phyloP scores from a whole-genome alignment of 371 early-diverging fungal species.

The Zancudomyces culisetae region DNA sequence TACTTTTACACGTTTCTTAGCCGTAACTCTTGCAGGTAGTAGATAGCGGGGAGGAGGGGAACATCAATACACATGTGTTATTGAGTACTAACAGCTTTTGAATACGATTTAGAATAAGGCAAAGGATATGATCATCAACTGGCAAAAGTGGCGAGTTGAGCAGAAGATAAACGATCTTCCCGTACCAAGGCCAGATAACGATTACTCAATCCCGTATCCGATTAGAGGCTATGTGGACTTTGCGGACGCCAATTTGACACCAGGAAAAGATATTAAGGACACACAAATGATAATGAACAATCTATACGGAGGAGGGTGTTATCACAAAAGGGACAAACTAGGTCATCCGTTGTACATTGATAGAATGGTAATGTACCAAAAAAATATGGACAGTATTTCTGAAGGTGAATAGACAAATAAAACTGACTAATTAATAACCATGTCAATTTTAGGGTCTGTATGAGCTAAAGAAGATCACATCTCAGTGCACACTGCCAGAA shows the following conservation, averaged over 20 bases:
- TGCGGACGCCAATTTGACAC: slow-evolving; percentile 43
- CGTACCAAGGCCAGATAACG: slow-evolving; percentile 37
- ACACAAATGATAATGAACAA: slow-evolving; percentile 39
- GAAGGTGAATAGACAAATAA: not conserved
- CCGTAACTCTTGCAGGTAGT: not conserved
- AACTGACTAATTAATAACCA: slow-evolving; percentile 7
- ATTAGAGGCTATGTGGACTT: slow-evolving; percentile 47
- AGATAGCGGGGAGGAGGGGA: not conserved
- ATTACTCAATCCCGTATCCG: slow-evolving; percentile 44
- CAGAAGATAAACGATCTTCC: slow-evolving; percentile 47
- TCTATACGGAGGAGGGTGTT: slow-evolving; percentile 59
- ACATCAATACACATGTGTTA: not conserved
- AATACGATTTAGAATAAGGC: slow-evolving; percentile 30
- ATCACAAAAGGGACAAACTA: slow-evolving; percentile 62
- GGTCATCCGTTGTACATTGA: slow-evolving; percentile 69
- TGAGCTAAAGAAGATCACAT: slow-evolving; percentile 49
- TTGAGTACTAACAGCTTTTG: not conserved
- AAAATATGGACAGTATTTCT: no score
- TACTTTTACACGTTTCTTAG: not conserved
- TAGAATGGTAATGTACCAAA: slow-evolving; percentile 48
- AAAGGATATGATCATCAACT: slow-evolving; percentile 39
- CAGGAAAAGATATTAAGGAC: slow-evolving; percentile 37
- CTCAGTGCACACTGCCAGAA: slow-evolving; percentile 37
- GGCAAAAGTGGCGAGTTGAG: slow-evolving; percentile 45
- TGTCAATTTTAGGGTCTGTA: slow-evolving; percentile 15